A percentile compares a stretch with the other conserved stretches of the same genome.
Conservation (phyloP, 1,284 basidiomycete species). For the Hemileccinum hortonii region DNA sequence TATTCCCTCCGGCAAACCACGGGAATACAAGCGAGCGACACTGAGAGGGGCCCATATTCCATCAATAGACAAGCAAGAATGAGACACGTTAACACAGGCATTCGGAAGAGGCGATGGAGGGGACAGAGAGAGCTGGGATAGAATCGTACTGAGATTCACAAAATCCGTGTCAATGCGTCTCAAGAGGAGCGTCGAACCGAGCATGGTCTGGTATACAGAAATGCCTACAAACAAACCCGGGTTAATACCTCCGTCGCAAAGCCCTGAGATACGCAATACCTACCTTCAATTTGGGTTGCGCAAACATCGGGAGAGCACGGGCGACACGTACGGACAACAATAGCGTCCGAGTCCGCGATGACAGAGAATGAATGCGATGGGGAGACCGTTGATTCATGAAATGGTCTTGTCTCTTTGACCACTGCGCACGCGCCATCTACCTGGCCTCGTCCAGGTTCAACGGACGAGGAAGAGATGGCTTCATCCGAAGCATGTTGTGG, state of each 20-base stretch:
- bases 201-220: constrained; percentile 64
- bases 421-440: constrained; percentile 1
- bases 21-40: constrained; percentile 46
- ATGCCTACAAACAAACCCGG: constrained; percentile 46
- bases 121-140: constrained; percentile 36
- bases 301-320: constrained; percentile 59
- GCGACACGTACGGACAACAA: constrained; percentile 58
- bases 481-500: constrained; percentile 9
- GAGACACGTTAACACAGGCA: constrained; percentile 26
- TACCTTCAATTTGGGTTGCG: constrained; percentile 68
- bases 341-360: constrained; percentile 13
- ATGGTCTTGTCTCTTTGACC: constrained; percentile 5
- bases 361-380: constrained; percentile 3
- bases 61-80: constrained; percentile 48
- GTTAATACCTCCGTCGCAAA: constrained; percentile 11
- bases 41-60: constrained; percentile 68
- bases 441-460: constrained; percentile 4
- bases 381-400: constrained; percentile 4
- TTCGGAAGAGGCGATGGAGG: constrained; percentile 36
- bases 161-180: constrained; percentile 73
- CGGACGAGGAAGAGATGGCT: neutral
- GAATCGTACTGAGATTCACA: constrained; percentile 64
- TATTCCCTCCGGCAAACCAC: constrained; percentile 31
- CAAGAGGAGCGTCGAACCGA: constrained; percentile 52
- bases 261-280: constrained; percentile 17